Conservation (phyloP, 2,329 filamentous ascomycete species). For the Aspergillus costaricaensis region DNA sequence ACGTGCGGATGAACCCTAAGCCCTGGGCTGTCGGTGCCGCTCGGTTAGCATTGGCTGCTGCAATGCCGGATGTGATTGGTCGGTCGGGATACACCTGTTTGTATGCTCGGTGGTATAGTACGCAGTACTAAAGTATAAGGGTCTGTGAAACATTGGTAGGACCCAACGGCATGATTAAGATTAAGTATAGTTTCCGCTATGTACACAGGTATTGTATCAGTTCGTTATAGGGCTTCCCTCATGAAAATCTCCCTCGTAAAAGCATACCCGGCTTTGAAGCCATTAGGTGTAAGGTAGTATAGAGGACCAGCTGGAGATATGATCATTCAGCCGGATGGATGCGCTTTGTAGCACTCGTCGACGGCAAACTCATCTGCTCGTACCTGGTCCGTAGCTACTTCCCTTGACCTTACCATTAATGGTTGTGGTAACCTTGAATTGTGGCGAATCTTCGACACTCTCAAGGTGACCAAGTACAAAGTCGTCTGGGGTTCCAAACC, state of each 20-base stretch:
- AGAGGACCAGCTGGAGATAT: too few species aligned
- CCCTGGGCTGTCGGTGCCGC: slow-evolving; percentile 27
- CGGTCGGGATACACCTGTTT: neutral
- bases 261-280: neutral
- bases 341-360: neutral
- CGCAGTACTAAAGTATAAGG: too few species aligned
- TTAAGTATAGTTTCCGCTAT: neutral
- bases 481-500: slow-evolving; percentile 40
- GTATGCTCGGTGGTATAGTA: too few species aligned
- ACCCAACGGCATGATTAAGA: neutral
- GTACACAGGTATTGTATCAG: neutral
- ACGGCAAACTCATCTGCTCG: slow-evolving; percentile 18
- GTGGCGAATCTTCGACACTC: slow-evolving; percentile 19
- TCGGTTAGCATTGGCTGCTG: slow-evolving; percentile 21
- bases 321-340: too few species aligned
- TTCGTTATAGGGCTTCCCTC: too few species aligned
- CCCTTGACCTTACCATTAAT: slow-evolving; percentile 25
- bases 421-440: slow-evolving; percentile 33
- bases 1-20: slow-evolving; percentile 32
- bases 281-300: neutral
- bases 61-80: slow-evolving; percentile 13
- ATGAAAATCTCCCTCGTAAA: too few species aligned
- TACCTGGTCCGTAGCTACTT: slow-evolving; percentile 20
- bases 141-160: too few species aligned
- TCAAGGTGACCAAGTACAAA: slow-evolving; percentile 38